Base-by-base conservation (phyloP, 345 rosid genomes). In the Syzygium grande region DNA sequence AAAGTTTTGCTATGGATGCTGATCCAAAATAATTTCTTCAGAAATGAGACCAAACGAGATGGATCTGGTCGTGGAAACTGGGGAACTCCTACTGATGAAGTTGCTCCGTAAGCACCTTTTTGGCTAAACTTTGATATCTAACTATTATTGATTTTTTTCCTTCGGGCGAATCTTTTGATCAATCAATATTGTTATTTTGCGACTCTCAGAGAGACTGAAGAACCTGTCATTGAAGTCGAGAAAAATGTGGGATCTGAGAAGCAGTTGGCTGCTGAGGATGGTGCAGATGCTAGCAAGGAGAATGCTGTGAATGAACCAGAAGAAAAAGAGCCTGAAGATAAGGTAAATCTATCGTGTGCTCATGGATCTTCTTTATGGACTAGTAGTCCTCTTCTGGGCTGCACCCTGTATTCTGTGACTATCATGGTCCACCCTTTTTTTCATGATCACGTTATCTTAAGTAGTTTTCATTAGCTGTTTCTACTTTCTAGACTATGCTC, bases 21-120 rank as follows among this genome's bases (percentile, higher is more conserved):
- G 63, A 83, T 51, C 17, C 79, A 58, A 59, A 46, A 65, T 59
- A 63, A 41, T 51, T 56, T 51, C 68, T 38, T 59, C 89, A 98
- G 99, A 89, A 92, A 90, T 89, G 99, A 94, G 89, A 8, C 95
- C 63, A 98, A 98, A 84, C 97, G 99, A 6, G 96, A 96, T 3
- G 99, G 99, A 51, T 61, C 97, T 92, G 99, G 99, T 86, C 95
- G 96, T 52, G 97, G 98, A 52, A 98, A 98, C 78, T 98, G 99
- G 99, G 99, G 99, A 91, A 92, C 94, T 87, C 92, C 95, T 10
- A 85, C 93, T 88, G 99, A 96, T 91, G 99, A 94, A 79, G 84
- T 96, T 89, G 91, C 94, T 85, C 93, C 85, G 99, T 98, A 86
- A 93, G 97, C 87, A 56, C 84, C 58, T 90, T 51, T 65, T 85